phyloP scores from a whole-genome alignment of 1,284 basidiomycete species.

The Pterulicium gracile region DNA sequence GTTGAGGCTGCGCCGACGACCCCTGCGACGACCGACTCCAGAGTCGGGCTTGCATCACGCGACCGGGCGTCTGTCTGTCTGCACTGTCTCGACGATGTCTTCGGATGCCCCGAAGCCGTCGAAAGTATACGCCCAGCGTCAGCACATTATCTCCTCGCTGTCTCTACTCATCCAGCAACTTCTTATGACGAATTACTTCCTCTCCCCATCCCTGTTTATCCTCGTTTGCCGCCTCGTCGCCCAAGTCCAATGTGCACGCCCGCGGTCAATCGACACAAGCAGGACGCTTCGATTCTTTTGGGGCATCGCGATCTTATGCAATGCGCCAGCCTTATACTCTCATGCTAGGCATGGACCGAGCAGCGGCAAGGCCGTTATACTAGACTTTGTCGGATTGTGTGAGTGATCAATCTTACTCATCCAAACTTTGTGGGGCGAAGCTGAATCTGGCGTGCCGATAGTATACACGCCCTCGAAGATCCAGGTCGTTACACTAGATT shows the following conservation, averaged over 20 bases:
- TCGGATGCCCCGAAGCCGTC: neutral
- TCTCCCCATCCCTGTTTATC: constrained; percentile 53
- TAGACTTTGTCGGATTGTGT: constrained; percentile 74
- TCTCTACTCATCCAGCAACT: constrained; percentile 40
- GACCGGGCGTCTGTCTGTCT: neutral
- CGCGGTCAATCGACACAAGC: constrained; percentile 49
- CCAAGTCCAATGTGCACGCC: constrained; percentile 55
- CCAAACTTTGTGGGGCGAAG: neutral
- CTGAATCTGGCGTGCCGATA: constrained; percentile 18
- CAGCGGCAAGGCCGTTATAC: constrained; percentile 47
- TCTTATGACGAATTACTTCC: constrained; percentile 62
- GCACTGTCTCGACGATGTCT: neutral
- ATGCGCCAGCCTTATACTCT: constrained; percentile 45
- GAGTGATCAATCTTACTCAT: constrained; percentile 16
- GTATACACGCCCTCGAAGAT: constrained; percentile 48
- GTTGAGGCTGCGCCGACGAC: too few relatives aligned
- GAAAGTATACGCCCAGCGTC: constrained; percentile 48
- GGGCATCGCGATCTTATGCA: constrained; percentile 43
- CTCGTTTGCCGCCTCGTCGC: constrained; percentile 43
- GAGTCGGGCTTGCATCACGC: too few relatives aligned
- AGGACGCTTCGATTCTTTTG: constrained; percentile 57
- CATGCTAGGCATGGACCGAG: constrained; percentile 41
- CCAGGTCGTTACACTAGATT: constrained; percentile 54
- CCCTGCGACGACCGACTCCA: too few relatives aligned
- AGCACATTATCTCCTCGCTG: constrained; percentile 66